Evolutionary conservation across 352 stramenopile genomes (phyloP).

Genomic region (Globisporangium spinosum): DNA sequence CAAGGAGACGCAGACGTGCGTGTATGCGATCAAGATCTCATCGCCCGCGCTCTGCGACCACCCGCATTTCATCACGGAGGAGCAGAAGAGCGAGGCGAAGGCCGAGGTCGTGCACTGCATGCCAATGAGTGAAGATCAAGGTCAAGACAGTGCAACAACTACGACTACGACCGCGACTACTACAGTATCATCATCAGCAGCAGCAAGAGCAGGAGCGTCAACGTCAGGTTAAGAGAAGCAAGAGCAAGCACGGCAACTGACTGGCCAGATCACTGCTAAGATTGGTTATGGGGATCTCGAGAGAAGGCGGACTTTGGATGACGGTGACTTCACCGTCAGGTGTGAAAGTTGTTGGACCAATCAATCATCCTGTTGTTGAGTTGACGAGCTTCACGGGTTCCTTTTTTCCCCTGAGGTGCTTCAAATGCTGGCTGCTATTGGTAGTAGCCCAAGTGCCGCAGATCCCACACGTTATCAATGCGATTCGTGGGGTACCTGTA

Average conservation of each 20-base stretch:
- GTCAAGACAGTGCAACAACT: not conserved
- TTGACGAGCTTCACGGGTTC: not conserved
- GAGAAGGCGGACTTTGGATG: not conserved
- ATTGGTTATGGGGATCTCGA: too few species aligned
- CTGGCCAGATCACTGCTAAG: not conserved
- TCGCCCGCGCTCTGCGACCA: constrained; percentile 72
- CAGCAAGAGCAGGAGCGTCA: constrained; percentile 1
- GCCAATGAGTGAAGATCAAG: constrained; percentile 15
- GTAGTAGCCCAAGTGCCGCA: too few species aligned
- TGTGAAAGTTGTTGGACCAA: not conserved
- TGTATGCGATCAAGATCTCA: constrained; percentile 79
- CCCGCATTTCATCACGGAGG: constrained; percentile 76
- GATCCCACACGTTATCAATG: too few species aligned
- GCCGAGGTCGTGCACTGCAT: constrained; percentile 73
- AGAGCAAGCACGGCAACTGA: not conserved
- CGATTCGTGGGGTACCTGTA: too few species aligned
- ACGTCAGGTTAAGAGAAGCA: not conserved
- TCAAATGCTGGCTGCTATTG: not conserved
- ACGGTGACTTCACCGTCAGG: not conserved
- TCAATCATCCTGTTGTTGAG: not conserved
- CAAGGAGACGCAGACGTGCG: constrained; percentile 83
- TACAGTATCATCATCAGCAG: too few species aligned
- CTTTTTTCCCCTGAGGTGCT: not conserved
- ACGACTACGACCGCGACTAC: not conserved
- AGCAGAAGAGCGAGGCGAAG: constrained; percentile 47